Conservation (phyloP, 2,329 filamentous ascomycete genomes). For the Penicillium sp. region DNA sequence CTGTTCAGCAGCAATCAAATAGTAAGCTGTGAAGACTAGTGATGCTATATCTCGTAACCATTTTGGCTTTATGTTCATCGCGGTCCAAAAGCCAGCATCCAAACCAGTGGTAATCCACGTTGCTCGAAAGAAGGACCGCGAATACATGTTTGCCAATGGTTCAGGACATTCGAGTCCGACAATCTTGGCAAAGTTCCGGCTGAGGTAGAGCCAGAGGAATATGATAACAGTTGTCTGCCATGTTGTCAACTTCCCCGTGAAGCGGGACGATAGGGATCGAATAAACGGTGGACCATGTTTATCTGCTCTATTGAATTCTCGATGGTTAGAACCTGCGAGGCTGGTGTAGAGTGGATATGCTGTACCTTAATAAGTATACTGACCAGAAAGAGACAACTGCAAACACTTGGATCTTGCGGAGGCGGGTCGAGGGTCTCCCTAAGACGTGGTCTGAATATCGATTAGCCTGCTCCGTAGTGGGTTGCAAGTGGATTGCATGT, state of each 20-base stretch:
- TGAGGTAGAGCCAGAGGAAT: slow-evolving; percentile 85
- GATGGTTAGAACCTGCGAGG: neutral
- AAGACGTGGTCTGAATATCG: slow-evolving; percentile 72
- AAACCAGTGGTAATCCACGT: slow-evolving; percentile 95
- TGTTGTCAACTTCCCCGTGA: slow-evolving; percentile 70
- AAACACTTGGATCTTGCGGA: slow-evolving; percentile 87
- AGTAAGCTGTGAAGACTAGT: slow-evolving; percentile 82
- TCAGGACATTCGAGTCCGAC: slow-evolving; percentile 89
- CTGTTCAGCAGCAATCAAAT: slow-evolving; percentile 86
- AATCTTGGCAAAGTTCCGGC: slow-evolving; percentile 90
- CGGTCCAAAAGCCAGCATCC: slow-evolving; percentile 97
- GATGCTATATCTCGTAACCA: slow-evolving; percentile 80
- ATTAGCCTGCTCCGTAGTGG: slow-evolving; percentile 1
- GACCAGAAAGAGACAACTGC: slow-evolving; percentile 91
- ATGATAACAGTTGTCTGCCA: slow-evolving; percentile 90
- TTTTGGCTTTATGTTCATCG: slow-evolving; percentile 82
- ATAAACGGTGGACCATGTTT: slow-evolving; percentile 81
- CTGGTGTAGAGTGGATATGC: neutral
- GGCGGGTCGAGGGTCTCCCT: slow-evolving; percentile 84
- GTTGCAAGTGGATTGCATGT: neutral
- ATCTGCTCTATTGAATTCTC: slow-evolving; percentile 60
- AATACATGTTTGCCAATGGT: slow-evolving; percentile 91
- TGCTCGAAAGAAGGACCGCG: slow-evolving; percentile 85
- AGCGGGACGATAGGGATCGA: slow-evolving; percentile 66
- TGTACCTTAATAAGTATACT: slow-evolving; percentile 72